phyloP scores from a whole-genome alignment of 1,284 basidiomycete genomes.

The Naganishia cerealis region DNA sequence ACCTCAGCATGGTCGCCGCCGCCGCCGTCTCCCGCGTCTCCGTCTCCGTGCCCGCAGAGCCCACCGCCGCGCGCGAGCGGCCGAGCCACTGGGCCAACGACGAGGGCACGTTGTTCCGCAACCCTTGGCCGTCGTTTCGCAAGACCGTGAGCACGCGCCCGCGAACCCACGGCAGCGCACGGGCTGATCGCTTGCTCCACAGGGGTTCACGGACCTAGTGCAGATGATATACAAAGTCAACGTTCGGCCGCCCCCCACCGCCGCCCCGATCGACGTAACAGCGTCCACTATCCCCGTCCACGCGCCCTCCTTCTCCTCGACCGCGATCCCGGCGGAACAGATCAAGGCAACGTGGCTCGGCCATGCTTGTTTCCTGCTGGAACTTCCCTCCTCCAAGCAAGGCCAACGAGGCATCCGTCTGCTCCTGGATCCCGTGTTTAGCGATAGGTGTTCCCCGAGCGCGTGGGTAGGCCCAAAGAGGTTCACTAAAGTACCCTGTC shows the following conservation, averaged over 20 bases:
- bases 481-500: constrained; percentile 64
- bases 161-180: too few species aligned
- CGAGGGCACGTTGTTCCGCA: constrained; percentile 49
- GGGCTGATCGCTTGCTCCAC: too few species aligned
- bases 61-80: background rate
- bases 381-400: constrained; percentile 59
- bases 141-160: constrained; percentile 38
- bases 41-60: constrained; percentile 16
- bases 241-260: constrained; percentile 29
- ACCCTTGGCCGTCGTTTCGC: constrained; percentile 57
- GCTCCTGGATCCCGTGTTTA: constrained; percentile 72
- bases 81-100: constrained; percentile 46
- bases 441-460: constrained; percentile 63
- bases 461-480: constrained; percentile 62
- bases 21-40: constrained; percentile 11
- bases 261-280: constrained; percentile 15
- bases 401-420: constrained; percentile 62
- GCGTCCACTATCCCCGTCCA: constrained; percentile 37
- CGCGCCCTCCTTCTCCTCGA: constrained; percentile 38
- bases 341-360: constrained; percentile 71
- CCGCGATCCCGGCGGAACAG: constrained; percentile 34
- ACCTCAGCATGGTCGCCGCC: constrained; percentile 23
- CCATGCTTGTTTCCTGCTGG: constrained; percentile 70
- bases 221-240: constrained; percentile 36
- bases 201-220: constrained; percentile 30